phyloP scores from a whole-genome alignment of 139 green algal species.

The Picochlorum sp. region DNA sequence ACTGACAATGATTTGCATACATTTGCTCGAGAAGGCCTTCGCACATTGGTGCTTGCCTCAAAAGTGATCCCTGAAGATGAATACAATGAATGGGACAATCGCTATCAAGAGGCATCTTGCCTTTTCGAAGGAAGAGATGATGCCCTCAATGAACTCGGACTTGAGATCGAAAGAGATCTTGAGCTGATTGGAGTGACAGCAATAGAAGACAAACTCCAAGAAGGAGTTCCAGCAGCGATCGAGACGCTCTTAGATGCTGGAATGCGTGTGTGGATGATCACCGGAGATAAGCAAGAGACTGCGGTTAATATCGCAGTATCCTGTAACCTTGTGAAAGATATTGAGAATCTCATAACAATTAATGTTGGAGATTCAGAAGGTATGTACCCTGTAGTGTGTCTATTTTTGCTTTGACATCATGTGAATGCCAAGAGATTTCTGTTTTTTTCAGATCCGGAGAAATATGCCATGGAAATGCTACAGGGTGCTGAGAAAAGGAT shows the following conservation, averaged over 20 bases:
- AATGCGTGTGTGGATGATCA: slow-evolving; percentile 89
- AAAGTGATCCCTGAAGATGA: slow-evolving; percentile 31
- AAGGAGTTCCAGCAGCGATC: slow-evolving; percentile 86
- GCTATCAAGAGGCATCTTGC: slow-evolving; percentile 43
- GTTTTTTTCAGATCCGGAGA: background rate
- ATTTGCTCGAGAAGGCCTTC: slow-evolving; percentile 39
- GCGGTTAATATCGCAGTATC: slow-evolving; percentile 89
- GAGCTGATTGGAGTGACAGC: slow-evolving; percentile 89
- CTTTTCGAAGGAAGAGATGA: slow-evolving; percentile 52
- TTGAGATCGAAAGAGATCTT: slow-evolving; percentile 65
- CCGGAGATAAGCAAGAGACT: slow-evolving; percentile 80
- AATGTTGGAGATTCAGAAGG: slow-evolving; percentile 38
- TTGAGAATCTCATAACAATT: slow-evolving; percentile 48
- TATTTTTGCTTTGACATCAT: background rate
- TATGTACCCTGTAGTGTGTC: background rate
- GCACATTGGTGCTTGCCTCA: slow-evolving; percentile 44
- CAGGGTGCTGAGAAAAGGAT: background rate
- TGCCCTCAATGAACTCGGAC: slow-evolving; percentile 36
- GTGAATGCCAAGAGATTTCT: background rate
- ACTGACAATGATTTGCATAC: slow-evolving; percentile 30
- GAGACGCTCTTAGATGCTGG: slow-evolving; percentile 67
- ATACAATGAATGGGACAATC: slow-evolving; percentile 43
- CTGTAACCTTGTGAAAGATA: slow-evolving; percentile 69
- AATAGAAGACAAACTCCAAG: slow-evolving; percentile 96
- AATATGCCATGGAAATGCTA: background rate